A percentile compares a stretch with the other conserved stretches of the same genome.
phyloP scores from a whole-genome alignment of 1,284 basidiomycete genomes.

The Agroathelia rolfsii region DNA sequence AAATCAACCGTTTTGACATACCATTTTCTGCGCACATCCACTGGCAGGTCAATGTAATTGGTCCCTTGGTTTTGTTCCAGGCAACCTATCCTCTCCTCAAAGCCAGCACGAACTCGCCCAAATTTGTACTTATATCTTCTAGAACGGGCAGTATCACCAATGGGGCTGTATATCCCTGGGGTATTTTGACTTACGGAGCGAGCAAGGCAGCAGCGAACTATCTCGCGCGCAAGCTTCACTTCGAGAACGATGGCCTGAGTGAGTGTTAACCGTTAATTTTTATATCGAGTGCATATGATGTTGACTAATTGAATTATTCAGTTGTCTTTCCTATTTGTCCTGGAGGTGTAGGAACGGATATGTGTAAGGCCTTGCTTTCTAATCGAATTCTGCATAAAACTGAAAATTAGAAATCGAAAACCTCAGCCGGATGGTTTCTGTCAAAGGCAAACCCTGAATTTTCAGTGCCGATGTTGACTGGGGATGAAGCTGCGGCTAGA shows the following conservation, averaged over 20 bases:
- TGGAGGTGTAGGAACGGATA: not conserved
- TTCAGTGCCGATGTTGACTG: too few relatives aligned
- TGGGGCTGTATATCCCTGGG: not conserved
- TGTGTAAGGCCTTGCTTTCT: too few relatives aligned
- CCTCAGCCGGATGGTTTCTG: too few relatives aligned
- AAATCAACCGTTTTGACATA: too few relatives aligned
- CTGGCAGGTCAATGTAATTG: conserved; percentile 1
- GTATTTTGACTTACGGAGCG: not conserved
- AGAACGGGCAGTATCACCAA: not conserved
- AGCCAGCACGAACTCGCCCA: not conserved
- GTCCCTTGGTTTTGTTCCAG: conserved; percentile 1
- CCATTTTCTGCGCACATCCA: too few relatives aligned
- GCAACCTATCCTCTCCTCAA: conserved; percentile 1
- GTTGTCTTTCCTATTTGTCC: not conserved
- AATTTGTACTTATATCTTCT: conserved; percentile 1
- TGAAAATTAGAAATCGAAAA: too few relatives aligned
- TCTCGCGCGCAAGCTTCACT: conserved; percentile 2
- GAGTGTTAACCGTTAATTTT: not conserved
- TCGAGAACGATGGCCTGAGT: conserved; percentile 2
- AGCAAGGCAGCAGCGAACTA: conserved; percentile 1
- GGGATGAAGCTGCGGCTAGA: too few relatives aligned
- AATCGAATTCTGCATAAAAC: too few relatives aligned
- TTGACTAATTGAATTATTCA: not conserved
- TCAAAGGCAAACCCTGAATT: too few relatives aligned
- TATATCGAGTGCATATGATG: not conserved